Base-by-base conservation (phyloP, 352 stramenopile species). In the Phytopythium mirpurense region DNA sequence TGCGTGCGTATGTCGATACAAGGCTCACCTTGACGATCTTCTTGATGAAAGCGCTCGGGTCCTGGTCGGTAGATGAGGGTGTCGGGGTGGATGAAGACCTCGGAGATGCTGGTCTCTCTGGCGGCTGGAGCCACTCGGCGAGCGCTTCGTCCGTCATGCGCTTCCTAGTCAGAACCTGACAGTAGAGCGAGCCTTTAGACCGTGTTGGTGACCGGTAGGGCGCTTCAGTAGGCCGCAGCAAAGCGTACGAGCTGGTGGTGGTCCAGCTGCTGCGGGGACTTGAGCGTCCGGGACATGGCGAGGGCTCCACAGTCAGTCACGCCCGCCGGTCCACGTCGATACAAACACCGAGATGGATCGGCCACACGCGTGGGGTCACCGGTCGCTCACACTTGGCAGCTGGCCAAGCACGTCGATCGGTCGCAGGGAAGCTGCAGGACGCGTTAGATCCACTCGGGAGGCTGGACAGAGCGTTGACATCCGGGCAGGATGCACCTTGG, bases 371-470 rank as follows among this genome's bases (percentile, higher is more conserved):
- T 27, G 9, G 16, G 29, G 29, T 27, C 45, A 36, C 18, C 26
- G 27, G 27, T 15, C n/a, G 21, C 54, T 49, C 16, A 78, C 68
- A 42, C 27, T 37, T 57, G 68, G 68, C 1, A 78, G 51, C 15
- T 18, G 56, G 2, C 57, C 52, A 12, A 78, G 36, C 16, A 78
- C 57, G 36, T 74, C 59, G 6, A 72, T 52, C n/a, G 54, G 51
- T 18, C 51, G 55, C 18, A 47, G 26, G 0, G 67, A 67, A 23
- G 56, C 60, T 68, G 48, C 26, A 12, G 36, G 23, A 29, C 10
- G 10, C 11, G 32, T 56, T 16, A 23, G 38, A 5, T 32, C 5
- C 29, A 9, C 9, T 5, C n/a, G n/a, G n/a, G n/a, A n/a, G n/a
- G n/a, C n/a, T n/a, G n/a, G n/a, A n/a, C n/a, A n/a, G n/a, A n/a